Evolutionary conservation across 495 filamentous ascomycete genomes (phyloP).

Genomic region (Neurospora sp.): DNA sequence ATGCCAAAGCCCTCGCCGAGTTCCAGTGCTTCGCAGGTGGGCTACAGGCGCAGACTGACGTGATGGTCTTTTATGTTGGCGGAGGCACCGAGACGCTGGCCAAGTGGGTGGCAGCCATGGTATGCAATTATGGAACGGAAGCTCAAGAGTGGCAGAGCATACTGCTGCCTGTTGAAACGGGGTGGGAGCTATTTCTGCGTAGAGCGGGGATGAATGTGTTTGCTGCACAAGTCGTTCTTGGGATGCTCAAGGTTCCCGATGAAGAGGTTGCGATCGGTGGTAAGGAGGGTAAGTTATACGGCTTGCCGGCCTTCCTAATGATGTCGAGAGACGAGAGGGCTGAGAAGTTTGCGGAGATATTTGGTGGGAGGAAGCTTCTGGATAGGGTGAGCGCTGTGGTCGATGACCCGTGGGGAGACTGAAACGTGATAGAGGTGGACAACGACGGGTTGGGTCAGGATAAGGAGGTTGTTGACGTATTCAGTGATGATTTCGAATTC

Average conservation of each 20-base stretch:
- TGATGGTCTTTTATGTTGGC: slow-evolving; percentile 42
- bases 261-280: slow-evolving; percentile 8
- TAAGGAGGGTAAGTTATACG: slow-evolving; percentile 20
- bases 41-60: slow-evolving; percentile 23
- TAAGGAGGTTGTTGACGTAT: background rate
- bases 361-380: slow-evolving; percentile 46
- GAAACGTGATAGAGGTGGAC: background rate
- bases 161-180: slow-evolving; percentile 41
- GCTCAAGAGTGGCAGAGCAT: slow-evolving; percentile 16
- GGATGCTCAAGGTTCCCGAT: slow-evolving; percentile 34
- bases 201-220: slow-evolving; percentile 69
- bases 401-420: slow-evolving; percentile 25
- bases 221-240: slow-evolving; percentile 63
- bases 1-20: slow-evolving; percentile 43
- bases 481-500: background rate
- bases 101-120: slow-evolving; percentile 45
- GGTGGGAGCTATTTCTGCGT: slow-evolving; percentile 66
- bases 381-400: slow-evolving; percentile 35
- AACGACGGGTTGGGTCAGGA: background rate
- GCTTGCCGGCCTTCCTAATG: slow-evolving; percentile 46
- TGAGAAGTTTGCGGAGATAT: slow-evolving; percentile 30
- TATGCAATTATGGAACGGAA: slow-evolving; percentile 28
- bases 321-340: slow-evolving; percentile 43
- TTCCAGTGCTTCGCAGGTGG: slow-evolving; percentile 41
- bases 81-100: slow-evolving; percentile 48